These are phyloP conservation scores for Candida coleopterorum DNA, from an alignment of 805 yeast genomes.

Conservation along the genomic window DNA sequence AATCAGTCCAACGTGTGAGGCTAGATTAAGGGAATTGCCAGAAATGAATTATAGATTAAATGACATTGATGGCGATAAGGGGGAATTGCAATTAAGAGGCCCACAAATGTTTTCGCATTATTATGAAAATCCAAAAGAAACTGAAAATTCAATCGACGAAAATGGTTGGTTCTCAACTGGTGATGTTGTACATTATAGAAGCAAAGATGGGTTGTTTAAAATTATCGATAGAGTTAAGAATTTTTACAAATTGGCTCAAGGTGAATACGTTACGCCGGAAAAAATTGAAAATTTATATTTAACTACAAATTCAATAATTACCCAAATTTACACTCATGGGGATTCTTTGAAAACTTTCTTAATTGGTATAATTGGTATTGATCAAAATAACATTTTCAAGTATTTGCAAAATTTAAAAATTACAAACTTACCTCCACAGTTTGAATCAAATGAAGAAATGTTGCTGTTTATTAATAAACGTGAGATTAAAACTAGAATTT, in stretches of 20 bases:
- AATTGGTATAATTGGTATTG: conserved; percentile 62
- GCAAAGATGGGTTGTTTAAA: conserved; percentile 43
- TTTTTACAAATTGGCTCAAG: conserved; percentile 58
- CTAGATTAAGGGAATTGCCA: conserved; percentile 60
- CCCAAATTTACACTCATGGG: conserved; percentile 61
- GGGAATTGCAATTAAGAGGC: conserved; percentile 56
- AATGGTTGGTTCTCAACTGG: conserved; percentile 61
- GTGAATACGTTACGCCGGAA: conserved; percentile 68
- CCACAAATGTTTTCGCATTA: conserved; percentile 54
- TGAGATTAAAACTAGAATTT: conserved; percentile 32
- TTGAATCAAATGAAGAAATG: conserved; percentile 20
- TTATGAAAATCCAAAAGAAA: conserved; percentile 46
- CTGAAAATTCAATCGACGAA: conserved; percentile 36
- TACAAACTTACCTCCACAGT: conserved; percentile 9
- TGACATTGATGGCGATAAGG: conserved; percentile 32
- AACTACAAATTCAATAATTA: conserved; percentile 43
- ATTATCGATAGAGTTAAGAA: conserved; percentile 76
- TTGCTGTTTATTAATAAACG: conserved; percentile 22
- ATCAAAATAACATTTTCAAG: conserved; percentile 29
- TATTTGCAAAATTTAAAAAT: conserved; percentile 18
- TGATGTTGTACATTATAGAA: conserved; percentile 37
- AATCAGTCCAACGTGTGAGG: conserved; percentile 47
- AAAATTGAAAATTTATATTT: conserved; percentile 63
- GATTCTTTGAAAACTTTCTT: conserved; percentile 52
- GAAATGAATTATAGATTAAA: conserved; percentile 46